Percentiles rank a stretch among this genome's conserved stretches.
Conservation (phyloP, 163 green algal species). For the Trebouxiophyceae sp. region DNA sequence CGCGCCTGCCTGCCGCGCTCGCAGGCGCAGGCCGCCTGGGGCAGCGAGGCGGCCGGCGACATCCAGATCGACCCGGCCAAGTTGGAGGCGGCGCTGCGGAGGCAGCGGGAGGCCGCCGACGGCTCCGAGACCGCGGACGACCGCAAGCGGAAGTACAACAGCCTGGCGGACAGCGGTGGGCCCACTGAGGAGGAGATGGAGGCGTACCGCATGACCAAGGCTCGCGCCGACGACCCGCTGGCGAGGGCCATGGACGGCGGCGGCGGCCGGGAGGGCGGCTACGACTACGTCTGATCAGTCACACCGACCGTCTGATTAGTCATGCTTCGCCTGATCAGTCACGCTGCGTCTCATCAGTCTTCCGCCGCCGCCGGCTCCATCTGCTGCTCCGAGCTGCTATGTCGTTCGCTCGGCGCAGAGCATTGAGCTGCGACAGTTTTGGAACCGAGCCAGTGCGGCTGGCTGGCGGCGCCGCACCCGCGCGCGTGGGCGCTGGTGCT, state of each 20-base stretch:
- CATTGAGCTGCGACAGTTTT: too few species aligned
- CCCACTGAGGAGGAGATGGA: constrained; percentile 94
- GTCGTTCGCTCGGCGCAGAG: too few species aligned
- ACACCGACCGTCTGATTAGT: too few species aligned
- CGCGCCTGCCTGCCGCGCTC: background rate
- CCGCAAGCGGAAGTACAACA: constrained; percentile 35
- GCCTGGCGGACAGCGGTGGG: constrained; percentile 32
- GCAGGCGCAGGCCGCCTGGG: constrained; percentile 16
- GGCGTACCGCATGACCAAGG: constrained; percentile 78
- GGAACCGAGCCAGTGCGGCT: too few species aligned
- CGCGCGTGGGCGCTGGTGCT: too few species aligned
- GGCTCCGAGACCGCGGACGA: constrained; percentile 29
- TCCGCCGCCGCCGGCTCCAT: too few species aligned
- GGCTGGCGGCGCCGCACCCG: too few species aligned
- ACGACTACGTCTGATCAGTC: constrained; percentile 55
- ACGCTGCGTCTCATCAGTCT: too few species aligned
- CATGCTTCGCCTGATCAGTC: too few species aligned
- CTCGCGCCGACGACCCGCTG: constrained; percentile 70
- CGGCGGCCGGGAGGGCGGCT: constrained; percentile 32
- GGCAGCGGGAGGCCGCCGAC: constrained; percentile 5
- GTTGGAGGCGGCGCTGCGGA: constrained; percentile 16
- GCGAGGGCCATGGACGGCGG: constrained; percentile 1
- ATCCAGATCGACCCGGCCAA: constrained; percentile 24
- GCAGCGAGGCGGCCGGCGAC: constrained; percentile 21
- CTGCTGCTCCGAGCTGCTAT: too few species aligned